Evolutionary conservation across 2,329 filamentous ascomycete genomes (phyloP).

Genomic region (Venturia oleaginea): DNA sequence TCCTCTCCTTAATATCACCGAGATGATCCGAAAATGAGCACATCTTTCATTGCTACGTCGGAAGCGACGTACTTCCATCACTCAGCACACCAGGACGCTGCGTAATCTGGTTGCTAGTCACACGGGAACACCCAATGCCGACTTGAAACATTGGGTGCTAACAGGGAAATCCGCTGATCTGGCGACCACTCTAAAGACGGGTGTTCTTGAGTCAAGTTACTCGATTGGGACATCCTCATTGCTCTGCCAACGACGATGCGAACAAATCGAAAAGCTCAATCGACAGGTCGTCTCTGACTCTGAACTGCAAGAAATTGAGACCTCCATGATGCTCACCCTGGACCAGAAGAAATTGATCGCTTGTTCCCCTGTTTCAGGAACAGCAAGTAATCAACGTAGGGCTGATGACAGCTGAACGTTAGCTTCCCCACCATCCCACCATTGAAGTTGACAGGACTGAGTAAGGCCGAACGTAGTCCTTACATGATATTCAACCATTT

Average conservation of each 20-base stretch:
- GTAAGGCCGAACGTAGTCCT: neutral
- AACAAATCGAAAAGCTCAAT: neutral
- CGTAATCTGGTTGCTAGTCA: neutral
- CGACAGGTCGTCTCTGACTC: neutral
- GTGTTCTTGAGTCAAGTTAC: neutral
- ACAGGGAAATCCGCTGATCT: neutral
- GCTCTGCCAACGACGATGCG: neutral
- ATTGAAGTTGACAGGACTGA: neutral
- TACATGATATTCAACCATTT: neutral
- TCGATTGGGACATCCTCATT: neutral
- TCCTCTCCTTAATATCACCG: neutral
- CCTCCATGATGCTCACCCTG: neutral
- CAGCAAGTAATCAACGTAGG: neutral
- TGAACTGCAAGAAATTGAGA: neutral
- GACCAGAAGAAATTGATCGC: neutral
- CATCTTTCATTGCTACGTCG: neutral
- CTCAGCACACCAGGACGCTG: neutral
- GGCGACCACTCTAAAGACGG: neutral
- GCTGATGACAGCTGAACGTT: conserved; percentile 4
- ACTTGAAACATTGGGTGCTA: neutral
- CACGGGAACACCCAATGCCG: neutral
- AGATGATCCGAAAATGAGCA: neutral
- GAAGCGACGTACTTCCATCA: neutral
- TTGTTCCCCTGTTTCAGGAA: conserved; percentile 3
- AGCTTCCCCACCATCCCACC: neutral